Percentiles rank a stretch among this genome's conserved stretches.
Evolutionary conservation across 345 rosid genomes (phyloP).

Genomic region (Hypericum perforatum): DNA sequence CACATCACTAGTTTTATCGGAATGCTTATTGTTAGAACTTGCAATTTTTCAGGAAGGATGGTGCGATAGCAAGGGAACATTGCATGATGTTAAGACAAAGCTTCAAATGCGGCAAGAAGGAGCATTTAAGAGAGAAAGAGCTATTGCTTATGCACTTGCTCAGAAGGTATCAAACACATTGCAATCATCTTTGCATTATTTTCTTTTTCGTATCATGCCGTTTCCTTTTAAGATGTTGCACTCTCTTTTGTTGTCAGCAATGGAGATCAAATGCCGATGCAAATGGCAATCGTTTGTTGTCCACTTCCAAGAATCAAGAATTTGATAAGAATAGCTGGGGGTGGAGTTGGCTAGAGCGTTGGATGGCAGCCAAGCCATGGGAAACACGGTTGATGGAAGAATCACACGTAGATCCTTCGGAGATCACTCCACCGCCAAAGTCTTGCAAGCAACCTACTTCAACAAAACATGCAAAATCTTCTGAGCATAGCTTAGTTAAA

Average conservation of each 20-base stretch:
- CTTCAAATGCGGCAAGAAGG: slow-evolving; percentile 85
- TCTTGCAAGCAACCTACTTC: slow-evolving; percentile 16
- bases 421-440: slow-evolving; percentile 32
- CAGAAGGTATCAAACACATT: slow-evolving; percentile 48
- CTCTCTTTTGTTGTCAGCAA: slow-evolving; percentile 33
- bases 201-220: not conserved
- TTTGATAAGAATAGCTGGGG: slow-evolving; percentile 77
- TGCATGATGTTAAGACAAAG: slow-evolving; percentile 57
- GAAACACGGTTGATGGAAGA: slow-evolving; percentile 76
- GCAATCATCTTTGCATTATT: not conserved
- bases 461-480: slow-evolving; percentile 33
- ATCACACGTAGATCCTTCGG: slow-evolving; percentile 24
- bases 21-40: not conserved
- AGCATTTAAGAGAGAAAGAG: slow-evolving; percentile 83
- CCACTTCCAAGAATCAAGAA: slow-evolving; percentile 41
- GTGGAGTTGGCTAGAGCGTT: slow-evolving; percentile 98
- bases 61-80: slow-evolving; percentile 92
- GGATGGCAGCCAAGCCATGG: slow-evolving; percentile 99
- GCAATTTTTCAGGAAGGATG: slow-evolving; percentile 60
- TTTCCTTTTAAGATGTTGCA: not conserved
- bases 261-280: slow-evolving; percentile 51
- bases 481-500: slow-evolving; percentile 35
- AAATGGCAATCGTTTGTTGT: slow-evolving; percentile 23
- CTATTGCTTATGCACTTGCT: slow-evolving; percentile 77
- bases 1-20: not conserved